Base-by-base conservation (phyloP, 495 filamentous ascomycete genomes). In the Opeltia flavorubescens region DNA sequence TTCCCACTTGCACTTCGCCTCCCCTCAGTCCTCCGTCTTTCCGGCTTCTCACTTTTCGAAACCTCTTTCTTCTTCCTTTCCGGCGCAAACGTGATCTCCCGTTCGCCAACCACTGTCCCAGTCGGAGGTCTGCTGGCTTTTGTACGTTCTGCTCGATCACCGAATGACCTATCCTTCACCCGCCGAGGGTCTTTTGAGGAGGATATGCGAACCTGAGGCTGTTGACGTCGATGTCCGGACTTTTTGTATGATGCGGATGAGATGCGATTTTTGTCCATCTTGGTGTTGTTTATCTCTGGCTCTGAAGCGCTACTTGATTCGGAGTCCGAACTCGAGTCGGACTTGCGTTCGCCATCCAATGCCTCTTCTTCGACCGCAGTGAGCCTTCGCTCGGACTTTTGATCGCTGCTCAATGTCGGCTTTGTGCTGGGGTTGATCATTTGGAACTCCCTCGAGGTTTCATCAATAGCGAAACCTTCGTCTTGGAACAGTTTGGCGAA, bases 401-500 rank as follows among this genome's bases (percentile, higher is more conserved):
- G 35, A 15, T 57, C 48, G 15, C 55, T 52, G n/a, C 63, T 57
- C 12, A 45, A 9, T 12, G 60, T 55, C 7, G 57, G 53, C 43
- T 62, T 66, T 8, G 76, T 93, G 61, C 83, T 91, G 25, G 93
- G 86, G 59, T 96, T 95, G 59, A 91, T 74, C 30, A 79, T 69
- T 34, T 79, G 72, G 69, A 94, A 99, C 59, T 96, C 93, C 38
- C 75, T 64, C 40, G 82, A 89, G n/a, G 62, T 77, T 61, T 96
- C 91, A 53, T 99, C 89, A 38, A 99, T 80, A 44, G 77, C 80
- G 62, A 95, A 96, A 34, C 94, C 89, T 55, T 83, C 77, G 55
- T 95, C 86, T 59, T 95, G 78, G 68, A 99, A 99, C 44, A 99
- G 66, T 33, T 76, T 73, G 51, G 71, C 70, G 76, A 99, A 99